Conservation (phyloP, 306 rosid species). For the Macrotyloma uniflorum region DNA sequence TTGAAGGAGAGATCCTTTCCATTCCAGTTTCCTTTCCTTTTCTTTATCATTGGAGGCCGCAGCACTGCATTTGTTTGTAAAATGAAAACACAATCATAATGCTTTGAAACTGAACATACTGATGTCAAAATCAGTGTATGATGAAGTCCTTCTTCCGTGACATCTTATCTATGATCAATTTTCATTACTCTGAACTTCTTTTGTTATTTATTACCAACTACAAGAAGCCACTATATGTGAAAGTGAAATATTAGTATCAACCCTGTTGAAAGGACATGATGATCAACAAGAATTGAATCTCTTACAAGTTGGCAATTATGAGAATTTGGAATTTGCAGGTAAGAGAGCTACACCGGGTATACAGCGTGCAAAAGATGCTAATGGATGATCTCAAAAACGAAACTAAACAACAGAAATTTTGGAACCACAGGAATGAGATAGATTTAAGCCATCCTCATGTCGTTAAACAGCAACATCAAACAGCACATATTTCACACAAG, state of each 20-base stretch:
- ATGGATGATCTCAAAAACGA: conserved; percentile 68
- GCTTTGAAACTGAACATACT: neutral
- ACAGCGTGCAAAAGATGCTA: conserved; percentile 76
- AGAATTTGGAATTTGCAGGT: conserved; percentile 59
- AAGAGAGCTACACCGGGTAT: conserved; percentile 80
- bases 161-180: neutral
- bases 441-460: conserved; percentile 43
- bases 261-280: neutral
- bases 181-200: conserved; percentile 4
- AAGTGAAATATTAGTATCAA: conserved; percentile 18
- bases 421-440: conserved; percentile 47
- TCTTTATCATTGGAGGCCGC: neutral
- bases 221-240: conserved; percentile 1
- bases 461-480: conserved; percentile 43
- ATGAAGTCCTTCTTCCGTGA: neutral
- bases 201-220: neutral
- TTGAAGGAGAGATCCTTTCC: neutral
- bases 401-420: conserved; percentile 41
- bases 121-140: neutral
- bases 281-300: conserved; percentile 7
- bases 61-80: neutral
- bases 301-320: conserved; percentile 12
- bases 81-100: neutral
- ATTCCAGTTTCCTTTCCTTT: neutral
- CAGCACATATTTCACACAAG: conserved; percentile 31